These are phyloP conservation scores for Alternaria hordeiaustralica DNA, from an alignment of 2,329 filamentous ascomycete genomes.

Conservation along the genomic window DNA sequence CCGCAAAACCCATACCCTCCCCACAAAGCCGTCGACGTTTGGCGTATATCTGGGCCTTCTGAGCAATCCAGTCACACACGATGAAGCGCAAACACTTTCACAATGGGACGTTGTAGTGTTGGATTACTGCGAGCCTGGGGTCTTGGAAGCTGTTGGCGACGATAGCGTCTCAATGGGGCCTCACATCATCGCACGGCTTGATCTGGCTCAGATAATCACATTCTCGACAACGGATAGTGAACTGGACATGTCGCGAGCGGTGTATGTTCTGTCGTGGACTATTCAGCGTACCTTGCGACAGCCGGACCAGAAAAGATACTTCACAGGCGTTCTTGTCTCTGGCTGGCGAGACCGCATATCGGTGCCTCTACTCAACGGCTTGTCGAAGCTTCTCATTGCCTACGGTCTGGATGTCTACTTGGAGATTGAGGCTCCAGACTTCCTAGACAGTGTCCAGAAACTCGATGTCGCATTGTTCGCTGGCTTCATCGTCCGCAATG, in stretches of 20 bases:
- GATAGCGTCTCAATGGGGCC: slow-evolving; percentile 32
- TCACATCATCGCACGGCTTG: slow-evolving; percentile 43
- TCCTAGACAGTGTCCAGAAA: slow-evolving; percentile 33
- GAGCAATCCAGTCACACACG: slow-evolving; percentile 30
- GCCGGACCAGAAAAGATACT: slow-evolving; percentile 34
- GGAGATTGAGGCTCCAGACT: slow-evolving; percentile 44
- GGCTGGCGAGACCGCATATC: slow-evolving; percentile 43
- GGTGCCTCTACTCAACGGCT: slow-evolving; percentile 36
- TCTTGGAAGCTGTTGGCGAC: slow-evolving; percentile 40
- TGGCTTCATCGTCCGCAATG: slow-evolving; percentile 45
- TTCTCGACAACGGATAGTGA: slow-evolving; percentile 29
- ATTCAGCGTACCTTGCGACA: slow-evolving; percentile 33
- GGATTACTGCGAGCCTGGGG: slow-evolving; percentile 37
- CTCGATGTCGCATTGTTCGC: slow-evolving; percentile 37
- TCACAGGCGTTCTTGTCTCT: slow-evolving; percentile 43
- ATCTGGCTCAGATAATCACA: slow-evolving; percentile 35
- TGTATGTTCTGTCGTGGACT: slow-evolving; percentile 33
- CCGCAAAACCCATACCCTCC: slow-evolving; percentile 24
- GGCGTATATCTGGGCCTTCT: slow-evolving; percentile 45
- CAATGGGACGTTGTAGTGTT: slow-evolving; percentile 45
- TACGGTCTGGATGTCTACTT: slow-evolving; percentile 45
- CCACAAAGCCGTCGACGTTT: slow-evolving; percentile 42
- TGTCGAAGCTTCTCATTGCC: slow-evolving; percentile 37
- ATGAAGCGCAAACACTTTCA: slow-evolving; percentile 34
- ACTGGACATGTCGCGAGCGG: slow-evolving; percentile 32